These are phyloP conservation scores for Calonectria leucothoes DNA, from an alignment of 2,329 filamentous ascomycete genomes.

Conservation along the genomic window DNA sequence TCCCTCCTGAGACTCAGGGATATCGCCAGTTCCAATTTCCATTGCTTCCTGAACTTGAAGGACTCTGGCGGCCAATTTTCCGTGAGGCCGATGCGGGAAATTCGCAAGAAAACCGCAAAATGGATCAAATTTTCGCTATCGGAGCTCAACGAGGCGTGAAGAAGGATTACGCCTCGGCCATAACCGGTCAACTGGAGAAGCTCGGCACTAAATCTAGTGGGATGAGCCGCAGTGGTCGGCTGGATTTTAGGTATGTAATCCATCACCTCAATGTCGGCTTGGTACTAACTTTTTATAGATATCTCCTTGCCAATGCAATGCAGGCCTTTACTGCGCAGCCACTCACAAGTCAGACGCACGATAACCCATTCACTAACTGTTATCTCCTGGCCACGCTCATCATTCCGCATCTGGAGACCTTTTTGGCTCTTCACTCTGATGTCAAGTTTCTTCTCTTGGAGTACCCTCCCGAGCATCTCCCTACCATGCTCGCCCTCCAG, in stretches of 20 bases:
- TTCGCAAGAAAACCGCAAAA: slow-evolving; percentile 49
- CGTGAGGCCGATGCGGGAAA: slow-evolving; percentile 47
- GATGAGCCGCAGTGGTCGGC: slow-evolving; percentile 62
- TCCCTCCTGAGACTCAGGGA: slow-evolving; percentile 59
- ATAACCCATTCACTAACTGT: slow-evolving; percentile 66
- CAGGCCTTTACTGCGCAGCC: slow-evolving; percentile 66
- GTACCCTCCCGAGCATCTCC: slow-evolving; percentile 67
- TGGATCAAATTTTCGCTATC: slow-evolving; percentile 71
- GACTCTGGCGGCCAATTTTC: slow-evolving; percentile 66
- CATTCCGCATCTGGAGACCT: slow-evolving; percentile 70
- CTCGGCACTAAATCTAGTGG: slow-evolving; percentile 64
- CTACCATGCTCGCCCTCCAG: slow-evolving; percentile 68
- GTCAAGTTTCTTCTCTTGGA: slow-evolving; percentile 70
- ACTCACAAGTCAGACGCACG: slow-evolving; percentile 60
- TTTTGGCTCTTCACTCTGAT: slow-evolving; percentile 63
- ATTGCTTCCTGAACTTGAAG: slow-evolving; percentile 60
- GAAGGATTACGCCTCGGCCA: slow-evolving; percentile 59
- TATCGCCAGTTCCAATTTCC: slow-evolving; percentile 62
- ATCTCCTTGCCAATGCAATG: slow-evolving; percentile 70
- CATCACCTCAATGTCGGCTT: not conserved
- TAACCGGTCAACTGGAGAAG: slow-evolving; percentile 65
- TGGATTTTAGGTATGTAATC: slow-evolving; percentile 66
- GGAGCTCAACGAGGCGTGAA: slow-evolving; percentile 67
- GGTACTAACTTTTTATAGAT: slow-evolving; percentile 52
- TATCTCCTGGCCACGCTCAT: slow-evolving; percentile 67